phyloP scores from a whole-genome alignment of 108 stramenopile species.

The Asterionellopsis glacialis region DNA sequence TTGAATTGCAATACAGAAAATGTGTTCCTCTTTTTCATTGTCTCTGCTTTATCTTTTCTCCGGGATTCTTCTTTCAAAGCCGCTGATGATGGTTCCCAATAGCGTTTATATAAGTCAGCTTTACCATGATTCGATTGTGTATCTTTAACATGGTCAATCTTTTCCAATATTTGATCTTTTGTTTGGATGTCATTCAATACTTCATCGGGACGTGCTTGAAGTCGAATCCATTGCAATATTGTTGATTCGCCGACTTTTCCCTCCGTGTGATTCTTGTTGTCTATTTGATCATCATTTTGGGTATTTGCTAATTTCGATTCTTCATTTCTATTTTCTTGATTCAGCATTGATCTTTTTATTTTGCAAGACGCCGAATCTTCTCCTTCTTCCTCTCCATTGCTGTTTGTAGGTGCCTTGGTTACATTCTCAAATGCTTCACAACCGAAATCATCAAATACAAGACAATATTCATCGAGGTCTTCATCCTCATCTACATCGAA shows the following conservation, averaged over 20 bases:
- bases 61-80: neutral
- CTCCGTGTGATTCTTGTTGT: neutral
- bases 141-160: conserved; percentile 5
- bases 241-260: neutral
- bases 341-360: neutral
- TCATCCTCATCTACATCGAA: no score
- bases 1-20: conserved; percentile 49
- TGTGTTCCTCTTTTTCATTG: neutral
- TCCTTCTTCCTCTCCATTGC: neutral
- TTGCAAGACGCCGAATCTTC: neutral
- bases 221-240: conserved; percentile 14
- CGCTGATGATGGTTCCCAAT: conserved; percentile 2
- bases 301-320: no score
- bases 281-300: neutral
- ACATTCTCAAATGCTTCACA: conserved; percentile 10
- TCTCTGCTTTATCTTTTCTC: neutral
- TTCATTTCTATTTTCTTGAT: no score
- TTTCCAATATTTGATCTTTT: neutral
- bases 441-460: conserved; percentile 20
- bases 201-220: conserved; percentile 9
- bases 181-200: neutral
- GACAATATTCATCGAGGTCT: conserved; percentile 11
- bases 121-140: conserved; percentile 5
- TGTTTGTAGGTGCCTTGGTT: neutral
- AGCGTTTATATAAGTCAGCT: neutral